Base-by-base conservation (phyloP, 495 filamentous ascomycete species). In the Podospora anserina region DNA sequence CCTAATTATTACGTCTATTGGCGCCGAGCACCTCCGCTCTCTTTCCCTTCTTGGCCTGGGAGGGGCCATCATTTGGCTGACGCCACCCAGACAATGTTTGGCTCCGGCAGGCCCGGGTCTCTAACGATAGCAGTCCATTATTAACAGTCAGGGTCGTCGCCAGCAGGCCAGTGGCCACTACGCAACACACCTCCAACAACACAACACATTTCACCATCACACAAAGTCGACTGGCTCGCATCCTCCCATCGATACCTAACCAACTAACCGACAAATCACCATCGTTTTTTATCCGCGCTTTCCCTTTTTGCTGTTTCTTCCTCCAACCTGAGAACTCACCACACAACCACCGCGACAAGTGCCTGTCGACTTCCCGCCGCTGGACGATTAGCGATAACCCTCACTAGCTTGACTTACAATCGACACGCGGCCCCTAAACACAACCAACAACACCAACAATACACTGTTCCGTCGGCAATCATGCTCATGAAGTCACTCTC, bases 401-500 rank as follows among this genome's bases (percentile, higher is more conserved):
- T 49, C 60, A 62, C 60, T 62, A 19, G 16, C 59, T 26, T 23
- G 4, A 61, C 58, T 61, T 5, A 3, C 30, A 28, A 18, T n/a
- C 27, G 27, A 30, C 30, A 30, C 30, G 5, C 26, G 11, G 28
- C 30, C 19, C n/a, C n/a, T 18, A 23, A 0, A 56, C 26, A 23
- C 9, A 56, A 65, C 53, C 9, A 56, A 65, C 53, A 23, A 23
- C 20, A 23, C 20, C 20, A 23, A 23, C 20, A 23, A 1, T 23
- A 18, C 34, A 56, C 4, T 23, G 13, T n/a, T 44, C 15, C 2
- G 53, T 44, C 18, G 30, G 65, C 68, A 64, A 39, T 53, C 28
- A 78, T 78, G 76, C 54, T 77, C 70, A 65, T 76, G 66, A 74
- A 76, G 56, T 71, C 67, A 56, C 65, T 76, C 65, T 68, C 73